Base-by-base conservation (phyloP, 352 stramenopile species). In the Pilasporangium apinafurcum region DNA sequence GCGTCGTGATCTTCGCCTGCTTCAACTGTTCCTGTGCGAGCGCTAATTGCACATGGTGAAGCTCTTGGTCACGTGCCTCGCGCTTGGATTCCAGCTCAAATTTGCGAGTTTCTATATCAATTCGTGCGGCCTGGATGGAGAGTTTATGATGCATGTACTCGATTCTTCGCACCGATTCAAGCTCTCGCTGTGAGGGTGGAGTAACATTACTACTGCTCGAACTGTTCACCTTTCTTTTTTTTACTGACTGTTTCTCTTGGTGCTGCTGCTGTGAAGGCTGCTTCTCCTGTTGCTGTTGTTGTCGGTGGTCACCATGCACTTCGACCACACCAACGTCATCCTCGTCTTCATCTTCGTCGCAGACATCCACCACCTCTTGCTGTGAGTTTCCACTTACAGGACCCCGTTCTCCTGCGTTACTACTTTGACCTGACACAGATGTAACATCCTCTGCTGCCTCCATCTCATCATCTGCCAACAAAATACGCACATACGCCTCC, bases 1-100 rank as follows among this genome's bases (percentile, higher is more conserved):
- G 64, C 7, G 64, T 76, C 4, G 47, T 45, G 37, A 77, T 38
- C 25, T 70, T 68, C 13, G 64, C 62, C 30, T 80, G 68, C 14
- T 74, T 62, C n/a, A 80, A 42, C 51, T 80, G 65, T 25, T 80
- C 67, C 49, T 72, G 58, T 13, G 65, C 68, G 34, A 80, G 48
- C 21, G 60, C 59, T 18, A 80, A 33, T 34, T 80, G 68, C 37
- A 80, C 61, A 2, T 52, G 48, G 47, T 80, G 64, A 26, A 77
- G 21, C 33, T 77, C 62, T 4, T 43, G 56, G 24, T 51, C 56
- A 0, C 64, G 54, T 36, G 65, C 50, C 28, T 72, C 65, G 13
- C 62, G 62, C 41, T 77, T 74, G 2, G 28, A 53, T 58, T 80
- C 68, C 32, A 80, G 37, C 4, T 80, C 68, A 25, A 80, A 43